phyloP scores from a whole-genome alignment of 176 grass and related monocot species.

The Cenchrus fungigraminus region DNA sequence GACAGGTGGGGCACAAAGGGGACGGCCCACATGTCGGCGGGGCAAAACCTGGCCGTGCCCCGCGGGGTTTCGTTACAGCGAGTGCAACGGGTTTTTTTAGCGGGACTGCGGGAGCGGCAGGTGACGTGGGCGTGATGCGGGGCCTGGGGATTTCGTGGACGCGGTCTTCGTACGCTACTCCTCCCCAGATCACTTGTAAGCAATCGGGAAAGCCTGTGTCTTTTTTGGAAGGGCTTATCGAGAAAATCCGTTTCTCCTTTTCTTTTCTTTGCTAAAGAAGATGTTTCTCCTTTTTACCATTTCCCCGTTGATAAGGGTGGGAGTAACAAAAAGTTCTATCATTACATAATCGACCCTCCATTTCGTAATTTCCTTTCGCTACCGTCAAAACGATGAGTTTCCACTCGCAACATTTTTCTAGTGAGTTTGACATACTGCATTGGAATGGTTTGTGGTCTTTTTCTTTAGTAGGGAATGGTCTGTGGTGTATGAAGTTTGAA shows the following conservation, averaged over 20 bases:
- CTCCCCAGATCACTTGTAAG: neutral
- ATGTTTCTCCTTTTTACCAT: neutral
- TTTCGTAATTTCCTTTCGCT: neutral
- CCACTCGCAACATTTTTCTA: too few relatives aligned
- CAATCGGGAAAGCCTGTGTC: neutral
- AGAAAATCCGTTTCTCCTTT: neutral
- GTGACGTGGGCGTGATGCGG: slow-evolving; percentile 43
- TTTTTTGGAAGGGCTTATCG: neutral
- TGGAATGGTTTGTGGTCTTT: neutral
- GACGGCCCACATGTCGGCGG: neutral
- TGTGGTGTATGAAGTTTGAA: neutral
- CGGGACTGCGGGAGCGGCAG: neutral
- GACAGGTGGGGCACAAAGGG: accelerated
- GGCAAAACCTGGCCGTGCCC: accelerated
- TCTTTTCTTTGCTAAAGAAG: neutral
- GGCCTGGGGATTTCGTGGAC: slow-evolving; percentile 19
- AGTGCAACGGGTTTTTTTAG: neutral
- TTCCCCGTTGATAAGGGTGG: neutral
- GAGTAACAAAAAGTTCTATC: neutral
- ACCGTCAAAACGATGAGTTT: too few relatives aligned
- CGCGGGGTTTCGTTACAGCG: too few relatives aligned
- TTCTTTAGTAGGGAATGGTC: too few relatives aligned
- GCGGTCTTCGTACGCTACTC: slow-evolving; percentile 35
- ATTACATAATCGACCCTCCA: neutral
- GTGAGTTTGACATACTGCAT: neutral